phyloP scores from a whole-genome alignment of 2,329 filamentous ascomycete genomes.

The Dactylella cylindrospora region DNA sequence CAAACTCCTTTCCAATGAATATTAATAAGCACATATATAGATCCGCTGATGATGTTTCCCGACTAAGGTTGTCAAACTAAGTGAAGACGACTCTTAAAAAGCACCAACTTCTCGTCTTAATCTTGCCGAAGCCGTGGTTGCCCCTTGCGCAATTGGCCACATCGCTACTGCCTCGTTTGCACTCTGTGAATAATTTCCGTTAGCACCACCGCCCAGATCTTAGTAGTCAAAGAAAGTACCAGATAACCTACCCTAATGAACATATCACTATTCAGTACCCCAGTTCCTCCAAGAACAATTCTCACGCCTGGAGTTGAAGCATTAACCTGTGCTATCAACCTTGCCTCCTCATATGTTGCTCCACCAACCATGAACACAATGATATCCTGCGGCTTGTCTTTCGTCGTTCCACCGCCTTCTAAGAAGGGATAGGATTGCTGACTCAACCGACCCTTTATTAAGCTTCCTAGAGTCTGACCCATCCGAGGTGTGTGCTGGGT shows the following conservation, averaged over 20 bases:
- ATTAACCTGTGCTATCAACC: conserved; percentile 93
- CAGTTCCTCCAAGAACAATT: conserved; percentile 85
- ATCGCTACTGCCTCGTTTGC: conserved; percentile 38
- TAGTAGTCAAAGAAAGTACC: not conserved
- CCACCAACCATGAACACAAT: conserved; percentile 93
- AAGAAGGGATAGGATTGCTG: conserved; percentile 92
- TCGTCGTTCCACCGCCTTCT: conserved; percentile 79
- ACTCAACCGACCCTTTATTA: conserved; percentile 86
- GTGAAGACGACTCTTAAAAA: conserved; percentile 8
- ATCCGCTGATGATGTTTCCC: conserved; percentile 6
- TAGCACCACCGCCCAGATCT: conserved; percentile 1
- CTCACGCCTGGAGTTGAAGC: conserved; percentile 83
- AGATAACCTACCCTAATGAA: conserved; percentile 66
- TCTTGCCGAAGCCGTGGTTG: conserved; percentile 20
- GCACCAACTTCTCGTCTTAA: conserved; percentile 31
- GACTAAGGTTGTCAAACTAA: not conserved
- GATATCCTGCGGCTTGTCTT: conserved; percentile 95
- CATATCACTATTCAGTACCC: conserved; percentile 79
- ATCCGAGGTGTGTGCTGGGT: conserved; percentile 92
- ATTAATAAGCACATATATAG: conserved; percentile 16
- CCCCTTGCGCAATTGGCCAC: conserved; percentile 37
- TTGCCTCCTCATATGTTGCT: conserved; percentile 93
- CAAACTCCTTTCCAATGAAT: conserved; percentile 38
- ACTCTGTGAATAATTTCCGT: conserved; percentile 6
- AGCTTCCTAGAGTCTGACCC: conserved; percentile 82